Conservation (phyloP, 352 stramenopile species). For the Phytophthora pistaciae region DNA sequence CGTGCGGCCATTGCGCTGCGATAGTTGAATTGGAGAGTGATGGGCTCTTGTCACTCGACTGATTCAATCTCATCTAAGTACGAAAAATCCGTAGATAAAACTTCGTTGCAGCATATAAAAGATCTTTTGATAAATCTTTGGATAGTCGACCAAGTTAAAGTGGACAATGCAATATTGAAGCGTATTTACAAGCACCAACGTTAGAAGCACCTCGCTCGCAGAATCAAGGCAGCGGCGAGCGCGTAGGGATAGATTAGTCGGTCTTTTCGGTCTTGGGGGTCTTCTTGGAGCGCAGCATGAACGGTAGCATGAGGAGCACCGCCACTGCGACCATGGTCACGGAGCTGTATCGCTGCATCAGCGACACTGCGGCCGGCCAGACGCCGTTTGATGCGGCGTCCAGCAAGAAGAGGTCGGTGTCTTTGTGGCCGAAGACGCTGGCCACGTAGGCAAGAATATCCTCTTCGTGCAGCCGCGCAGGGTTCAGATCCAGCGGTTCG, state of each 20-base stretch:
- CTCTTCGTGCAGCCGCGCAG: slow-evolving; percentile 49
- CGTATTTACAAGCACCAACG: slow-evolving; percentile 4
- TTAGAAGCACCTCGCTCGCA: background rate
- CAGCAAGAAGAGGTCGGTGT: slow-evolving; percentile 53
- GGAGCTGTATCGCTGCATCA: slow-evolving; percentile 47
- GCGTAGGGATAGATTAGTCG: slow-evolving; percentile 23
- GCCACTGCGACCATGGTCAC: slow-evolving; percentile 37
- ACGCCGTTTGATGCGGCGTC: slow-evolving; percentile 57
- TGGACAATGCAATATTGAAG: background rate
- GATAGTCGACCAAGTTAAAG: slow-evolving; percentile 11
- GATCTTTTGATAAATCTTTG: background rate
- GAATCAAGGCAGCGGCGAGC: background rate
- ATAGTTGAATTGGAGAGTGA: slow-evolving; percentile 4
- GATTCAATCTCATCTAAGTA: background rate
- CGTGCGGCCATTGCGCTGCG: slow-evolving; percentile 11
- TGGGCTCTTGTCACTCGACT: background rate
- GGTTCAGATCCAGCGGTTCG: slow-evolving; percentile 55
- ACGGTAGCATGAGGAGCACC: slow-evolving; percentile 31
- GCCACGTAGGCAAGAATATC: slow-evolving; percentile 58
- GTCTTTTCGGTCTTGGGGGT: slow-evolving; percentile 30
- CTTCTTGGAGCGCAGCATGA: slow-evolving; percentile 38
- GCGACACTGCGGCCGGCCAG: slow-evolving; percentile 38
- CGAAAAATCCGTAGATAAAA: background rate
- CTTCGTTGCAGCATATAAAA: background rate
- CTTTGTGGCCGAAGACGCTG: slow-evolving; percentile 63